Percentiles rank a stretch among this genome's conserved stretches.
phyloP scores from a whole-genome alignment of 768 basidiomycete species.

The Harrya chromipes region DNA sequence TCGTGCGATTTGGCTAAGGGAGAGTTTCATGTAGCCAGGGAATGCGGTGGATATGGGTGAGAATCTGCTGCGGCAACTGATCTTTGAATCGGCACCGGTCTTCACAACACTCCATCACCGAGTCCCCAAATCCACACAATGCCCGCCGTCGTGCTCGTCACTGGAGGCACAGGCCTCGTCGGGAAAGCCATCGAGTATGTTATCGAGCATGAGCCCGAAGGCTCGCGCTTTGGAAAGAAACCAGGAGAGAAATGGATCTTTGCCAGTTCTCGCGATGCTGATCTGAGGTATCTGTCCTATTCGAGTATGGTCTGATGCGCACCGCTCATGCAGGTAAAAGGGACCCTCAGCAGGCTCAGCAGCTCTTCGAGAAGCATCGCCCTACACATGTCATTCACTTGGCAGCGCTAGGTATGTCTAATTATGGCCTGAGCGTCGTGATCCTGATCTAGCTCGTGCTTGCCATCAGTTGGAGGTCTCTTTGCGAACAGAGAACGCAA shows the following conservation, averaged over 20 bases:
- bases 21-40: conserved; percentile 11
- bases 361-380: conserved; percentile 85
- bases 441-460: conserved; percentile 6
- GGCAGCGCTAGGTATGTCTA: conserved; percentile 77
- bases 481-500: conserved; percentile 97
- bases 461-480: conserved; percentile 75
- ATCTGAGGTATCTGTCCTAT: conserved; percentile 63
- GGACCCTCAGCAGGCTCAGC: conserved; percentile 63
- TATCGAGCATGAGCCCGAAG: conserved; percentile 73
- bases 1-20: conserved; percentile 1
- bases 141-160: conserved; percentile 65
- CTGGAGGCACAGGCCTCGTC: conserved; percentile 83
- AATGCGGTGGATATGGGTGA: conserved; percentile 9
- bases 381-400: conserved; percentile 97
- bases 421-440: not conserved
- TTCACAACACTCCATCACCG: not conserved
- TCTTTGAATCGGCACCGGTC: not conserved
- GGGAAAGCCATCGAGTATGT: conserved; percentile 80
- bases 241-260: conserved; percentile 87
- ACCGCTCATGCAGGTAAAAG: conserved; percentile 38
- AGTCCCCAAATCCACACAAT: conserved; percentile 13
- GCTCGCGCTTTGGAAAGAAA: conserved; percentile 73
- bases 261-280: conserved; percentile 72
- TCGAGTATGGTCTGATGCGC: not conserved
- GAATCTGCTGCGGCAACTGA: conserved; percentile 6